These are phyloP conservation scores for Termitomyces sp. DNA, from an alignment of 768 basidiomycete genomes.

Conservation along the genomic window DNA sequence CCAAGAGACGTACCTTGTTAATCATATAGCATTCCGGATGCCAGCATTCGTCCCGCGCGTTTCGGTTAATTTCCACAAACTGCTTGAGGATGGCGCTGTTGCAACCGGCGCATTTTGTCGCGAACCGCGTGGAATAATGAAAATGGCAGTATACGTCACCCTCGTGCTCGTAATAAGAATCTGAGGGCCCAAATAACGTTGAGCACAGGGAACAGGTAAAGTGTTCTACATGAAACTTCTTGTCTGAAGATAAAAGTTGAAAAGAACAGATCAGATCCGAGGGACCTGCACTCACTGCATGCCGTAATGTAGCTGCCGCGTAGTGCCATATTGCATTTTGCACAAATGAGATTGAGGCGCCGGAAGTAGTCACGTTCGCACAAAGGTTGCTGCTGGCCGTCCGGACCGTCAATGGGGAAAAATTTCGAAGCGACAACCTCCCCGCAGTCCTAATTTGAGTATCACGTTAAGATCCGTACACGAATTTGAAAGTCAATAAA, in stretches of 20 bases:
- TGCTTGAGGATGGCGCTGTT: conserved; percentile 97
- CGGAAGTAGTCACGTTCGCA: conserved; percentile 99
- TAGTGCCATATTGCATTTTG: conserved; percentile 90
- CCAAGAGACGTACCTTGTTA: conserved; percentile 68
- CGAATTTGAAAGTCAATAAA: conserved; percentile 4
- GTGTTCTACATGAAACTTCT: conserved; percentile 99
- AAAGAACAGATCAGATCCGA: conserved; percentile 6
- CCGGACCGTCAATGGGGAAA: conserved; percentile 93
- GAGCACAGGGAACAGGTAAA: conserved; percentile 98
- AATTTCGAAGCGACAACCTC: conserved; percentile 97
- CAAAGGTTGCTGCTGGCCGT: conserved; percentile 86
- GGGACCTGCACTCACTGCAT: conserved; percentile 60
- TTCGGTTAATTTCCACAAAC: conserved; percentile 98
- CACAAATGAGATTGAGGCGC: conserved; percentile 92
- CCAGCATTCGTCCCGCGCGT: conserved; percentile 98
- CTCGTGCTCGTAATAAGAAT: conserved; percentile 98
- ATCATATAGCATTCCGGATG: conserved; percentile 99
- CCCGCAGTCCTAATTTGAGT: conserved; percentile 74
- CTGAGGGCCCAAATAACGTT: conserved; percentile 93
- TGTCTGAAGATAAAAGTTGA: conserved; percentile 47
- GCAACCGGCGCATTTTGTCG: conserved; percentile 97
- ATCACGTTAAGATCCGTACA: background rate
- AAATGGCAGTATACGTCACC: conserved; percentile 99
- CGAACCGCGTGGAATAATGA: conserved; percentile 98
- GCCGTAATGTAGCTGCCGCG: conserved; percentile 99